Evolutionary conservation across 495 filamentous ascomycete species (phyloP).

Genomic region (Neurospora sp.): DNA sequence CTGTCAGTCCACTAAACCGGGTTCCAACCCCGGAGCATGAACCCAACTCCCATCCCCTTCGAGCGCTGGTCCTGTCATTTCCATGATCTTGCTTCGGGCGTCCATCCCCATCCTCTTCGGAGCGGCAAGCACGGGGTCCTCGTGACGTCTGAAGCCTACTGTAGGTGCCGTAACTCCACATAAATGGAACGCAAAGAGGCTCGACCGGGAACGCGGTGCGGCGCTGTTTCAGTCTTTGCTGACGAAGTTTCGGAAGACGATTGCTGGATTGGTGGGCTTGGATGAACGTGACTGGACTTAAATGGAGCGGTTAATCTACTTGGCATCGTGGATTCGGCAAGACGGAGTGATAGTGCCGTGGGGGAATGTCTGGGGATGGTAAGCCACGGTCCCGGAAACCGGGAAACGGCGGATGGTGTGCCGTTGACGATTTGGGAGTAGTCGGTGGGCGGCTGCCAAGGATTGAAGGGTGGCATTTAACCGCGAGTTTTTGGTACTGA

Average conservation of each 20-base stretch:
- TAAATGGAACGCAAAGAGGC: background rate
- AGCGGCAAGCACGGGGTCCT: background rate
- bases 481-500: background rate
- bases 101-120: background rate
- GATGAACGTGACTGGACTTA: background rate
- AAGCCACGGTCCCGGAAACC: constrained; percentile 10
- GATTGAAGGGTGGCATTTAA: background rate
- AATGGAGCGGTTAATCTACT: constrained; percentile 8
- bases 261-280: constrained; percentile 1
- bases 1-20: constrained; percentile 3
- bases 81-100: background rate
- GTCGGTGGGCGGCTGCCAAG: background rate
- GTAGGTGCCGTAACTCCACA: background rate
- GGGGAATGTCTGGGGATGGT: background rate
- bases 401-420: constrained; percentile 10
- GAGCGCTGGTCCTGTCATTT: background rate
- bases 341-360: constrained; percentile 14
- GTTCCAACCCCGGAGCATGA: background rate
- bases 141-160: background rate
- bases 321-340: constrained; percentile 7
- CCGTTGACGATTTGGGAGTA: constrained; percentile 4
- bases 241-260: constrained; percentile 6
- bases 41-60: background rate
- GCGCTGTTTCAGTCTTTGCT: constrained; percentile 6
- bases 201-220: constrained; percentile 9